These are phyloP conservation scores for Paracorniculantispora psalliotae DNA, from an alignment of 2,329 filamentous ascomycete genomes.

Conservation along the genomic window DNA sequence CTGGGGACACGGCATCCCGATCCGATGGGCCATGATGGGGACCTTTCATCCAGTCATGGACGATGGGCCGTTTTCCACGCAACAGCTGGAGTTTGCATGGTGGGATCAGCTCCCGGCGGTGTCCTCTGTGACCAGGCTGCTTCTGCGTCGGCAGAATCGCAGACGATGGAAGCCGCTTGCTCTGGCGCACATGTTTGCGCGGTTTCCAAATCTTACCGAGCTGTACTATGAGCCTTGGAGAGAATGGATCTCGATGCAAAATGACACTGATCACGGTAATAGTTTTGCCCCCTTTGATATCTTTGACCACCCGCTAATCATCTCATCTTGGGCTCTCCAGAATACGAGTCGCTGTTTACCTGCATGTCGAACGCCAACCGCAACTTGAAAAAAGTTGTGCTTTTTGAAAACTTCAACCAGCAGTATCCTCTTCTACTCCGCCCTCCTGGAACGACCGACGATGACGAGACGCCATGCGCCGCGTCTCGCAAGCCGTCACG, in stretches of 20 bases:
- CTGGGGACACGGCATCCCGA: conserved; percentile 18
- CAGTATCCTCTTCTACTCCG: too few relatives aligned
- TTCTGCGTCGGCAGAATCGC: conserved; percentile 34
- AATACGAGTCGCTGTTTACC: too few relatives aligned
- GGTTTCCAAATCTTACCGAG: conserved; percentile 31
- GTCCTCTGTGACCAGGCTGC: conserved; percentile 27
- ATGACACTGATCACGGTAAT: conserved; percentile 25
- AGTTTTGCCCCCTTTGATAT: too few relatives aligned
- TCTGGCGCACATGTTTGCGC: conserved; percentile 29
- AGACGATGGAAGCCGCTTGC: conserved; percentile 29
- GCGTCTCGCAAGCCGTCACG: too few relatives aligned
- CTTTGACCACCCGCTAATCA: too few relatives aligned
- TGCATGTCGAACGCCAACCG: too few relatives aligned
- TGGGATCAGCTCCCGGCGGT: conserved; percentile 30
- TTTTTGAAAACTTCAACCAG: conserved; percentile 34
- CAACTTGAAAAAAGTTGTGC: conserved; percentile 25
- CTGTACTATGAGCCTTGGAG: conserved; percentile 36
- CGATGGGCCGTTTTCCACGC: conserved; percentile 24
- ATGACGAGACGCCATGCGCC: too few relatives aligned
- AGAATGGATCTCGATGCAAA: conserved; percentile 22
- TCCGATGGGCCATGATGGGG: conserved; percentile 14
- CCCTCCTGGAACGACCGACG: too few relatives aligned
- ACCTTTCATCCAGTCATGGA: conserved; percentile 27
- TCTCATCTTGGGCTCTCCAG: too few relatives aligned
- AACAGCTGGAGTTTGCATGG: conserved; percentile 26